These are phyloP conservation scores for Hsuehochloa calcarea DNA, from an alignment of 176 grass and related monocot genomes.

Conservation along the genomic window DNA sequence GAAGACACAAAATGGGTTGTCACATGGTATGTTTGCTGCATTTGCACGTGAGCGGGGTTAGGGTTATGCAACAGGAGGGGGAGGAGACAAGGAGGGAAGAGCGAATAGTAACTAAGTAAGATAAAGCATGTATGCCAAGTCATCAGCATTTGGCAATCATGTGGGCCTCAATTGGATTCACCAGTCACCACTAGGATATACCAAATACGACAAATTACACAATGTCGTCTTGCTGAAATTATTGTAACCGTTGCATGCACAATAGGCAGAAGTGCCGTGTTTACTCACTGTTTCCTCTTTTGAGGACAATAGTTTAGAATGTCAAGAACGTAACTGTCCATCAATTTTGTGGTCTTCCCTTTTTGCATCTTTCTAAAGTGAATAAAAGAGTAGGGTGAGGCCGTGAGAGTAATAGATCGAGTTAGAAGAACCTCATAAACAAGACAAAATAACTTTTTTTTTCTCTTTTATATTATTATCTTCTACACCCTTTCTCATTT, in stretches of 20 bases:
- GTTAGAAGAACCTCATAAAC: not conserved
- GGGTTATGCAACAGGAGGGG: not conserved
- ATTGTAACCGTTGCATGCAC: not conserved
- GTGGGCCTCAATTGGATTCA: slow-evolving; percentile 4
- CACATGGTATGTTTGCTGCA: not conserved
- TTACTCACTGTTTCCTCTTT: not conserved
- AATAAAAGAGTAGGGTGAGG: not conserved
- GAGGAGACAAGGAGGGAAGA: not conserved
- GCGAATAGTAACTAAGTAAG: not conserved
- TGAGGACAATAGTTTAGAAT: not conserved
- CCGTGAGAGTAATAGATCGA: not conserved
- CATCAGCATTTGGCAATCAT: not conserved
- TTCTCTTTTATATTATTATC: not conserved
- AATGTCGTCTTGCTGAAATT: not conserved
- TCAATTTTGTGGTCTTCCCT: not conserved
- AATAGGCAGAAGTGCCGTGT: not conserved
- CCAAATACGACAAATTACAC: not conserved
- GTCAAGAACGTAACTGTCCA: not conserved
- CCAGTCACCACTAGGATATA: not conserved
- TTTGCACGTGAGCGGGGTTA: not conserved
- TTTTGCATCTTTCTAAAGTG: not conserved
- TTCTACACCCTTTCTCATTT: not conserved
- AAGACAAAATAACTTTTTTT: not conserved
- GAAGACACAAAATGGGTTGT: not conserved
- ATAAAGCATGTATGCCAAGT: not conserved